Evolutionary conservation across 225 moss, liverwort and hornwort genomes (phyloP).

Genomic region (Sphagnum tenellum): DNA sequence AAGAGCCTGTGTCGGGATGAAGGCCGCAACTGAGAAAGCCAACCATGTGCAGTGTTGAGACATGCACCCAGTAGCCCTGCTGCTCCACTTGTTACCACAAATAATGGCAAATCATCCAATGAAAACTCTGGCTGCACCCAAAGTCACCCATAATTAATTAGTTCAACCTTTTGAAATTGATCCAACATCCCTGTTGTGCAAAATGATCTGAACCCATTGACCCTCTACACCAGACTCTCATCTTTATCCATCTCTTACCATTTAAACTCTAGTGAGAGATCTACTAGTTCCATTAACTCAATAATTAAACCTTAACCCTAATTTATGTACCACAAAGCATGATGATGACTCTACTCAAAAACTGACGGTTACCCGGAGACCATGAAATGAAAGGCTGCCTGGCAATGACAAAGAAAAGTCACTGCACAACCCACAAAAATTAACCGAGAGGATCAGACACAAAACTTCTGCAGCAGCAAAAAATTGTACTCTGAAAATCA

Average conservation of each 20-base stretch:
- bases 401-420: slow-evolving; percentile 69
- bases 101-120: slow-evolving; percentile 57
- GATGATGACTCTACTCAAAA: not conserved
- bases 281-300: no score
- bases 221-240: no score
- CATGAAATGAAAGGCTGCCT: slow-evolving; percentile 62
- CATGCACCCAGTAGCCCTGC: slow-evolving; percentile 70
- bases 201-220: no score
- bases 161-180: no score
- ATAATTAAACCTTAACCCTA: no score
- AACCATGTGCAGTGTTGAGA: slow-evolving; percentile 69
- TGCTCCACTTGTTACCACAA: slow-evolving; percentile 61
- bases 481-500: not conserved
- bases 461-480: no score
- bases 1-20: slow-evolving; percentile 37
- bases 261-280: no score
- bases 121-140: slow-evolving; percentile 44
- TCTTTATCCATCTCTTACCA: no score
- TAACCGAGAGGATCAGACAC: no score
- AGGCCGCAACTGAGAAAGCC: slow-evolving; percentile 51
- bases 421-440: slow-evolving; percentile 12
- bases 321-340: not conserved
- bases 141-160: slow-evolving; percentile 1
- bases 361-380: slow-evolving; percentile 36
- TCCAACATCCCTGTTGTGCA: no score